Percentiles rank a stretch among this genome's conserved stretches.
Evolutionary conservation across 176 grass and related monocot genomes (phyloP).

Genomic region (Eragrostis curvula): DNA sequence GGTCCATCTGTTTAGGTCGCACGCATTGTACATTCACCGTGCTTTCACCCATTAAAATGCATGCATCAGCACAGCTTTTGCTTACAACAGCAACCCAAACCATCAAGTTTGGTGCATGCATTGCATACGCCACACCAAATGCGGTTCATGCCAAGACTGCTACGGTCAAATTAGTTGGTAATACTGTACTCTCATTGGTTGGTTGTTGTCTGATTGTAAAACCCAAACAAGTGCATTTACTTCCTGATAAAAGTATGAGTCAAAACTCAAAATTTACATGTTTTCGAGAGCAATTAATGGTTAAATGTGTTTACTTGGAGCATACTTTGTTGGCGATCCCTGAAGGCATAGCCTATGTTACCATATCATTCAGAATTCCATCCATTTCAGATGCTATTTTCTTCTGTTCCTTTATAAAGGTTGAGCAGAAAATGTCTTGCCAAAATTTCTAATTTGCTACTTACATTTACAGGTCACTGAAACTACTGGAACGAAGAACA

Average conservation of each 20-base stretch:
- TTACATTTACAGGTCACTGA: conserved; percentile 4
- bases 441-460: conserved; percentile 19
- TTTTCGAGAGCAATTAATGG: background rate
- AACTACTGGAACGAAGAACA: conserved; percentile 2
- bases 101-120: conserved; percentile 47
- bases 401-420: background rate
- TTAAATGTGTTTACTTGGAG: background rate
- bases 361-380: background rate
- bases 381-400: conserved; percentile 3
- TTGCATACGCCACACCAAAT: conserved; percentile 38
- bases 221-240: conserved; percentile 10
- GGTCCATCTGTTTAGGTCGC: conserved; percentile 48
- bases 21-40: conserved; percentile 51
- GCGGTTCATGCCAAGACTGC: conserved; percentile 56
- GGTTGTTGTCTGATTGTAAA: conserved; percentile 10
- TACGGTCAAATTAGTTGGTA: background rate
- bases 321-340: background rate
- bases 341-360: background rate
- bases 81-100: conserved; percentile 49
- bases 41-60: conserved; percentile 48
- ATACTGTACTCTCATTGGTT: background rate
- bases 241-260: background rate
- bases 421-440: background rate
- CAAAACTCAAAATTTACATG: background rate
- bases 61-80: conserved; percentile 50